Evolutionary conservation across 2,329 filamentous ascomycete species (phyloP).

Genomic region (Fusarium newnesense): DNA sequence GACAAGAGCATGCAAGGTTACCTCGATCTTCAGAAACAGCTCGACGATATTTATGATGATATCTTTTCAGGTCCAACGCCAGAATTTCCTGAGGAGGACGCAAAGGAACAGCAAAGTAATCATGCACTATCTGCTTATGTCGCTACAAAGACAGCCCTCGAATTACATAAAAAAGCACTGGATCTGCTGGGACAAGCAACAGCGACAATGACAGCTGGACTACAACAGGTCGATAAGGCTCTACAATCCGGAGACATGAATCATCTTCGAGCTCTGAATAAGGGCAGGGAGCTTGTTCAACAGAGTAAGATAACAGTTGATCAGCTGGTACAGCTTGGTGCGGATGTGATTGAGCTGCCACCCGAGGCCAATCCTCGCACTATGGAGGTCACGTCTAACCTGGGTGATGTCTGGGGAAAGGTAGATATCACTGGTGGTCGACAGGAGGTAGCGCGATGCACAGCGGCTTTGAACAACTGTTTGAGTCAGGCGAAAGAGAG

Average conservation of each 20-base stretch:
- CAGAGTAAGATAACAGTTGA: conserved; percentile 21
- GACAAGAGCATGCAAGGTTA: conserved; percentile 51
- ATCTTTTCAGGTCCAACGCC: conserved; percentile 65
- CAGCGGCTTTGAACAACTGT: conserved; percentile 47
- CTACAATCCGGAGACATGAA: conserved; percentile 48
- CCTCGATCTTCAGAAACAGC: conserved; percentile 54
- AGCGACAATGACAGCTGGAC: conserved; percentile 47
- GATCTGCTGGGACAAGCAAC: conserved; percentile 53
- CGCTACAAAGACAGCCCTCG: conserved; percentile 47
- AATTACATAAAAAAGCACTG: conserved; percentile 55
- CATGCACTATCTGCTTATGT: conserved; percentile 52
- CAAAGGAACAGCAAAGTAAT: conserved; percentile 52
- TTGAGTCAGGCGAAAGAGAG: conserved; percentile 47
- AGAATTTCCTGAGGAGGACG: conserved; percentile 64
- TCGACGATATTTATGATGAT: conserved; percentile 61
- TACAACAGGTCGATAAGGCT: conserved; percentile 55
- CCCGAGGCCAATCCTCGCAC: conserved; percentile 57
- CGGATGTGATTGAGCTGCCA: conserved; percentile 14
- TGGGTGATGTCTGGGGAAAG: conserved; percentile 63
- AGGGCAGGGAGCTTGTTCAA: conserved; percentile 16
- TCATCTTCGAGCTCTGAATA: conserved; percentile 23
- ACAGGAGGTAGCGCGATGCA: conserved; percentile 50
- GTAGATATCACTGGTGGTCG: conserved; percentile 60
- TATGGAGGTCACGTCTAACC: conserved; percentile 44
- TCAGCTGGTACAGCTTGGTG: conserved; percentile 23